Base-by-base conservation (phyloP, 2,329 filamentous ascomycete genomes). In the Fusarium secorum region DNA sequence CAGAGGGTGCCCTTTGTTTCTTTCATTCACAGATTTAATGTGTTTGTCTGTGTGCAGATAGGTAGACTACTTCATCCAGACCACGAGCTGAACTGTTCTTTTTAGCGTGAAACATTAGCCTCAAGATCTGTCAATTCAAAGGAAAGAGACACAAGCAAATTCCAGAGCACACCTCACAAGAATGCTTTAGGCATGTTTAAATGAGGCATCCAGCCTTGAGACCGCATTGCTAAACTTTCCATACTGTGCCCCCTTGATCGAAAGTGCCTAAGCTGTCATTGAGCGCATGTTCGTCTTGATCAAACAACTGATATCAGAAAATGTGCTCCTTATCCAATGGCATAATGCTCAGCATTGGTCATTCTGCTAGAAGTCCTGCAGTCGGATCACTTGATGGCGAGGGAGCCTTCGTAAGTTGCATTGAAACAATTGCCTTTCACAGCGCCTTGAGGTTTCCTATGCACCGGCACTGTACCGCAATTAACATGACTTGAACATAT, bases 41-140 rank as follows among this genome's bases (percentile, higher is more conserved):
- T 62, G 26, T 17, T 8, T 48, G 26, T 30, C 18, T 46, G 35
- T 45, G 48, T 24, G 26, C 18, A 56, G 39, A 26, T 41, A 9
- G n/a, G 44, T 30, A 14, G 32, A 32, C 32, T 32, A 48, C 20
- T 48, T 32, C 36, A 30, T 55, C 52, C 53, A 64, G 48, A 42
- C 44, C 58, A 60, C 38, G 20, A 39, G 59, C 49, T 63, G 56
- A 45, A 33, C 48, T 57, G 60, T 38, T 46, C 49, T 33, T 63
- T 54, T 66, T 69, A 68, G 68, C 66, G 73, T 67, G 71, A 74
- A 74, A 75, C 65, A 62, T 46, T 61, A 57, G 63, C 59, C 18
- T n/a, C 45, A 32, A 52, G 18, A 22, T 20, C 28, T 22, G 22
- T 33, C n/a, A 44, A n/a, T 14, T 32, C 28, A 35, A n/a, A 13